Percentiles rank a stretch among this genome's conserved stretches.
Conservation (phyloP, 2,329 filamentous ascomycete genomes). For the Curvularia lunata region DNA sequence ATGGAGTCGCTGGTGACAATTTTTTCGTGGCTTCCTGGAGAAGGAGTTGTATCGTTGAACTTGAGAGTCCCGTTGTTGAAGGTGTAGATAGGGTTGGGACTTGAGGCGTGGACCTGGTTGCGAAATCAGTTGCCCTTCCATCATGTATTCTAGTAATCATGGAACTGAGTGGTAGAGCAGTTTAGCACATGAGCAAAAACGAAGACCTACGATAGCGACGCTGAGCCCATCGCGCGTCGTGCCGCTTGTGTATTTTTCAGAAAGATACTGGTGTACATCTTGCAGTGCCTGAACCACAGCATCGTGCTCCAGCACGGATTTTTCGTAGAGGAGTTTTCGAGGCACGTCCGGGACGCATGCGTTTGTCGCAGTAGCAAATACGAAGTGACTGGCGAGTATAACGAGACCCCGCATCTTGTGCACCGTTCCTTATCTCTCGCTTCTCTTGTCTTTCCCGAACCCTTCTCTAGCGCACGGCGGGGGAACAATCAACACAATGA, state of each 20-base stretch:
- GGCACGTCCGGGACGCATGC: constrained; percentile 36
- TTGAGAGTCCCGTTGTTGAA: constrained; percentile 43
- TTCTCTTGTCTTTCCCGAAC: neutral
- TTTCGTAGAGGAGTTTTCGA: constrained; percentile 29
- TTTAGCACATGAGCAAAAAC: neutral
- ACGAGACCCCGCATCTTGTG: neutral
- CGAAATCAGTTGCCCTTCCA: neutral
- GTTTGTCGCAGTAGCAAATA: constrained; percentile 8
- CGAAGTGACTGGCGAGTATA: constrained; percentile 4
- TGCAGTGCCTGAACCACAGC: constrained; percentile 33
- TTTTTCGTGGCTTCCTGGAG: constrained; percentile 6
- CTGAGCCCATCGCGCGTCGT: constrained; percentile 39
- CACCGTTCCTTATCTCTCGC: neutral
- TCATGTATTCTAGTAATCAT: neutral
- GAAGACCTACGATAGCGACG: constrained; percentile 36
- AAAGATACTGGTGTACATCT: constrained; percentile 27
- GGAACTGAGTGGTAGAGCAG: neutral
- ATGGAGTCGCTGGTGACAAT: constrained; percentile 38
- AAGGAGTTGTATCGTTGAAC: constrained; percentile 34
- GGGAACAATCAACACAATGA: neutral
- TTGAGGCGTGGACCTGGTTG: constrained; percentile 39
- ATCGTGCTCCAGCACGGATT: constrained; percentile 28
- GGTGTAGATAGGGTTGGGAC: constrained; percentile 21
- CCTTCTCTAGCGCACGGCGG: no score
- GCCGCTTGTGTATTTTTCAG: constrained; percentile 23